Percentiles rank a stretch among this genome's conserved stretches.
phyloP scores from a whole-genome alignment of 345 rosid species.

The Hevea brasiliensis region DNA sequence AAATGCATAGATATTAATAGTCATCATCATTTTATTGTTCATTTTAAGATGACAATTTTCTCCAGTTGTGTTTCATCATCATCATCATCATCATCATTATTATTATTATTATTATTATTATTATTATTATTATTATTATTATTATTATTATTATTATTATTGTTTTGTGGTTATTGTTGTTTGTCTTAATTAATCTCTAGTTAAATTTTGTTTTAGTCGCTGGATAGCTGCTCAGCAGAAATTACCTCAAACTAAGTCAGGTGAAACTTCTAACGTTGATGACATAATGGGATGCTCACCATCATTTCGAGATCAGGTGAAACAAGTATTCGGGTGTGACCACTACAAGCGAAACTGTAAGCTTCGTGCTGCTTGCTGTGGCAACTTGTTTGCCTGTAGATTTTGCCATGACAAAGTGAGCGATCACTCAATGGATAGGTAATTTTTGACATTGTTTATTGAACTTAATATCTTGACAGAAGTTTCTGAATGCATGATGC shows the following conservation, averaged over 20 bases:
- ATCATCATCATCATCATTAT: too few species aligned
- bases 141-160: background rate
- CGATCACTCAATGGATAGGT: constrained; percentile 74
- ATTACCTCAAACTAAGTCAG: constrained; percentile 35
- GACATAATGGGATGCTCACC: constrained; percentile 42
- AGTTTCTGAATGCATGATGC: constrained; percentile 19
- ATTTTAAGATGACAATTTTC: too few species aligned
- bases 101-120: background rate
- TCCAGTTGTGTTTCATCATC: too few species aligned
- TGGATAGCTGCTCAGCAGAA: constrained; percentile 79
- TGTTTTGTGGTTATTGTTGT: background rate
- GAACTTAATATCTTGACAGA: constrained; percentile 8
- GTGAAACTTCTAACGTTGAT: constrained; percentile 43
- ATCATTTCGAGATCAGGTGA: constrained; percentile 52
- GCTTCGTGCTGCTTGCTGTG: constrained; percentile 68
- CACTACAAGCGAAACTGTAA: constrained; percentile 74
- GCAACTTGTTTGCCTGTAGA: constrained; percentile 60
- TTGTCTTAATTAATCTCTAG: background rate
- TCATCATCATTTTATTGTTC: too few species aligned
- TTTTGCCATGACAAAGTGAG: constrained; percentile 76
- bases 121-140: background rate
- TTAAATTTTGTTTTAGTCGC: constrained; percentile 41
- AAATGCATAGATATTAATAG: background rate
- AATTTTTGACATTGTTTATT: constrained; percentile 9
- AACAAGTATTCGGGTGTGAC: constrained; percentile 57